Evolutionary conservation across 768 basidiomycete species (phyloP), one percentile per base, ranked within the genome.

Genomic region (Collybiopsis confluens): DNA sequence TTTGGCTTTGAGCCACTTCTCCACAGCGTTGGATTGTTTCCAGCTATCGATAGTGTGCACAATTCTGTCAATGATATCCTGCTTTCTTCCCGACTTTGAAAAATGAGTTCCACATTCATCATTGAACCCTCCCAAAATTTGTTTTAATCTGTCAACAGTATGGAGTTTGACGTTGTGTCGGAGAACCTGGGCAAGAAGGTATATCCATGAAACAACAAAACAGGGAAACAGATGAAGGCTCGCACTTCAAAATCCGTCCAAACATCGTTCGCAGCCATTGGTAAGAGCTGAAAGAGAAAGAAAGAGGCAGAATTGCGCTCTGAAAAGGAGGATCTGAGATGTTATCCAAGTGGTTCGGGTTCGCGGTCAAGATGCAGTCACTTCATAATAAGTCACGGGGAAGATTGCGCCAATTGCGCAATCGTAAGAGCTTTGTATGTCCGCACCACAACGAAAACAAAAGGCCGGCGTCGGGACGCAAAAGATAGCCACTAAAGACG

Each of bases 71-170:
- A 92, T 90, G 44, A 92, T 79, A 30, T 92, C 92, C 61, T 90
- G 87, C 65, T 93, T 93, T 73, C 88, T 92, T 24, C 91, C 91
- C 10, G 88, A 77, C 68, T 89, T 90, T 51, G 80, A 73, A 26
- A 91, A 72, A 60, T 78, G 76, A 3, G 81, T 80, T 50, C 71
- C 70, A 63, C 90, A 91, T 66, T 90, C 85, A 35, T 89, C 88
- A 71, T 90, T 91, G 60, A 92, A 75, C 23, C 85, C 86, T 36
- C 74, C 68, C 54, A 93, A 74, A 60, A 93, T 89, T 64, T 87
- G 85, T 68, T 93, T 92, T 58, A 93, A 81, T 69, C 76, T 83
- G 68, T 92, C 90, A 58, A 93, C 92, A 6, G 90, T 93, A 70
- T 92, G 88, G 66, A 75, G 76, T 70, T 80, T 82, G 65, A 93